Percentiles rank a stretch among this genome's conserved stretches.
Conservation (phyloP, 371 early-diverging fungal genomes). For the Amoeboaphelidium protococcarum region DNA sequence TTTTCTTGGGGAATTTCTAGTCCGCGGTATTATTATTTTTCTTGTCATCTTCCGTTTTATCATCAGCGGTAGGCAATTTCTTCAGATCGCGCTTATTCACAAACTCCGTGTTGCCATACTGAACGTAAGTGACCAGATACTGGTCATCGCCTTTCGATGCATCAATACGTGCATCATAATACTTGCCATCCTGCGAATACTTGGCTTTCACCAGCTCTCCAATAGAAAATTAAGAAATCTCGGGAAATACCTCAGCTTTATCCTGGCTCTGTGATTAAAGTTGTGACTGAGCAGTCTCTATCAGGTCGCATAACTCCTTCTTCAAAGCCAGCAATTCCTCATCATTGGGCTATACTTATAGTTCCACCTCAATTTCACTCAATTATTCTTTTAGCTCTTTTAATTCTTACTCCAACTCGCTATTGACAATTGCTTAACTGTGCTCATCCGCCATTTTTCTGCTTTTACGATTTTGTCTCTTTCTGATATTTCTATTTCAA, state of each 20-base stretch:
- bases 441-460: too few relatives aligned
- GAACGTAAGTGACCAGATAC: background rate
- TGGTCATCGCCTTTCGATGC: background rate
- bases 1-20: background rate
- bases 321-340: background rate
- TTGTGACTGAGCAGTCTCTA: background rate
- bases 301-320: background rate
- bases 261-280: background rate
- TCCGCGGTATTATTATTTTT: background rate
- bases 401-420: too few relatives aligned
- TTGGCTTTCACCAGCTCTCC: background rate
- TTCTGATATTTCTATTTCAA: too few relatives aligned
- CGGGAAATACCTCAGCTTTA: background rate
- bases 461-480: too few relatives aligned
- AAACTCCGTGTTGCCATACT: background rate
- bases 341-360: background rate
- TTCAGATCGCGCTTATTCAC: too few relatives aligned
- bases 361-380: background rate
- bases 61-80: too few relatives aligned
- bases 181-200: background rate
- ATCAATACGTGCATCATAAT: background rate
- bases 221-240: background rate
- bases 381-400: too few relatives aligned
- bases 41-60: too few relatives aligned
- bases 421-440: too few relatives aligned